These are phyloP conservation scores for Magnaporthiopsis incrustans DNA, from an alignment of 2,329 filamentous ascomycete species.

Conservation along the genomic window DNA sequence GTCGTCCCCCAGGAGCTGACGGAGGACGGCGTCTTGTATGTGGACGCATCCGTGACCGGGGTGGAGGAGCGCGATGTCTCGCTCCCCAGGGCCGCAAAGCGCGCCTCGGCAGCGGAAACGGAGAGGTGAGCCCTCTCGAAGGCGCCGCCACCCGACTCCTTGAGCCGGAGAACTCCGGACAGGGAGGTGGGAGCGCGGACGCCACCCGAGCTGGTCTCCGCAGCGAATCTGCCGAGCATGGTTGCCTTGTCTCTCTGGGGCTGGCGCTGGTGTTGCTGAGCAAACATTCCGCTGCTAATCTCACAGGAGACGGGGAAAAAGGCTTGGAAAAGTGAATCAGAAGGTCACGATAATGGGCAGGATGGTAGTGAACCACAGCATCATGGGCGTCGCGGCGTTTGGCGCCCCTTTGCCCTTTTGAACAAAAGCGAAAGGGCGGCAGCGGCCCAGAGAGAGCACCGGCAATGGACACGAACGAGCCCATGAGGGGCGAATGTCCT, in stretches of 20 bases:
- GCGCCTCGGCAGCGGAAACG: constrained; percentile 1
- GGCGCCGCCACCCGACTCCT: not conserved
- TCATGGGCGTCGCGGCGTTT: too few relatives aligned
- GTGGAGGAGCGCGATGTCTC: constrained; percentile 13
- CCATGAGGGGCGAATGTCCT: not conserved
- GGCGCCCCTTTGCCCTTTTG: not conserved
- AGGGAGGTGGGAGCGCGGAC: constrained; percentile 3
- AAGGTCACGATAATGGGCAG: too few relatives aligned
- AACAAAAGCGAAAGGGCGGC: not conserved
- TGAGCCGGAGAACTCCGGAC: not conserved
- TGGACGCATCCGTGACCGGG: constrained; percentile 12
- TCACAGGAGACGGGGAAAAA: too few relatives aligned
- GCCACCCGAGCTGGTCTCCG: too few relatives aligned
- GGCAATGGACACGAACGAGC: not conserved
- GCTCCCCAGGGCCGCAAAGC: constrained; percentile 8
- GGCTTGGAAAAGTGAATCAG: too few relatives aligned
- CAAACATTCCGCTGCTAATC: too few relatives aligned
- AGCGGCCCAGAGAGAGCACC: not conserved
- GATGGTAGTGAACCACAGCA: too few relatives aligned
- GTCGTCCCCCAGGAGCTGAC: constrained; percentile 11
- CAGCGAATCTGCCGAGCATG: too few relatives aligned
- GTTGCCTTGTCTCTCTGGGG: too few relatives aligned
- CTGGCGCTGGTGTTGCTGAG: too few relatives aligned
- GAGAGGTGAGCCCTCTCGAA: not conserved
- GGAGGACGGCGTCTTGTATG: constrained; percentile 10